Conservation (phyloP, 768 basidiomycete species). For the Fomitopsis pulvina region DNA sequence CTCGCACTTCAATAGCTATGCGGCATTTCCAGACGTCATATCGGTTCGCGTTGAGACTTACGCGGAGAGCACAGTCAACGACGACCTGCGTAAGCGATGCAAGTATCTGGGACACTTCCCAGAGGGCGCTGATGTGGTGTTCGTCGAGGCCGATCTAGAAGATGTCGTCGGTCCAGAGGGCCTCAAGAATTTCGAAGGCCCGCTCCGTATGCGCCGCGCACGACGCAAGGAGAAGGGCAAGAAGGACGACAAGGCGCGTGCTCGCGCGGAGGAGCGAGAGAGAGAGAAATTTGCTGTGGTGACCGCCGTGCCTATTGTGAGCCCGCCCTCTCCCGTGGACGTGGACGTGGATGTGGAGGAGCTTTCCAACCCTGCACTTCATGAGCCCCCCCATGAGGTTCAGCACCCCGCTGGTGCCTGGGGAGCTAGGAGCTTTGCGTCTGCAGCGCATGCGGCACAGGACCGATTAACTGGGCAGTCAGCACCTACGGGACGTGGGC, state of each 20-base stretch:
- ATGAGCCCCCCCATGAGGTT: neutral
- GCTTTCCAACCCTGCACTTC: constrained; percentile 7
- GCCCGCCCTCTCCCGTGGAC: constrained; percentile 54
- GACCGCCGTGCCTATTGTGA: constrained; percentile 4
- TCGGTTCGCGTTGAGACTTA: constrained; percentile 73
- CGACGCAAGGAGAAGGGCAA: constrained; percentile 76
- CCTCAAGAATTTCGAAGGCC: constrained; percentile 76
- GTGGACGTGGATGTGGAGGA: constrained; percentile 38
- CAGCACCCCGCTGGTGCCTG: constrained; percentile 48
- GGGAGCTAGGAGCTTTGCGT: constrained; percentile 79
- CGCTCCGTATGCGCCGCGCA: constrained; percentile 66
- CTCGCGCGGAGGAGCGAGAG: constrained; percentile 72
- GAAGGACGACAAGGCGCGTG: constrained; percentile 83
- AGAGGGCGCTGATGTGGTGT: constrained; percentile 87
- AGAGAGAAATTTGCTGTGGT: constrained; percentile 29
- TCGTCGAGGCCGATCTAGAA: constrained; percentile 82
- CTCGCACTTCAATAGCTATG: constrained; percentile 74
- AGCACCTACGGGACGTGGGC: constrained; percentile 20
- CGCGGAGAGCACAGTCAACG: constrained; percentile 76
- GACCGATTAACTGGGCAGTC: constrained; percentile 8
- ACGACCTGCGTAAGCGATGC: constrained; percentile 90
- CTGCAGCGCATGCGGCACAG: constrained; percentile 40
- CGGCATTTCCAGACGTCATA: constrained; percentile 79
- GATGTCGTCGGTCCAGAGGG: constrained; percentile 71
- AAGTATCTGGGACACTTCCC: constrained; percentile 94